Base-by-base conservation (phyloP, 345 rosid genomes). In the Citrus glauca region DNA sequence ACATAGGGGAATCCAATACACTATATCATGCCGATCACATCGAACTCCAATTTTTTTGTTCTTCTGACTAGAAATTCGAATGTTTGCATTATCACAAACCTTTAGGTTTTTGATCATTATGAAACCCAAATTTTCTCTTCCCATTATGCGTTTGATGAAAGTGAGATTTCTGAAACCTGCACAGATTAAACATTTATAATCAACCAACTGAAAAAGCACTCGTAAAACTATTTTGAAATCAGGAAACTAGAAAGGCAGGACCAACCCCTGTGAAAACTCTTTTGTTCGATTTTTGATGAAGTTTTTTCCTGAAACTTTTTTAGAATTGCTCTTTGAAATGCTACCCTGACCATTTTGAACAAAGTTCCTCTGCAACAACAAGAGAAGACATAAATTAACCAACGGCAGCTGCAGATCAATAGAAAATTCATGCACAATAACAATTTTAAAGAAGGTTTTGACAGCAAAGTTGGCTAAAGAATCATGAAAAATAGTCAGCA, bases 151-250 rank as follows among this genome's bases (percentile, higher is more conserved):
- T 71, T 69, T 81, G 86, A 79, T 82, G 88, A 74, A 77, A 80
- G 71, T 87, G 92, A 66, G 93, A 79, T 45, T 85, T 89, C 73
- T 89, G 87, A 77, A 79, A 81, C 80, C 98, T 87, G 84, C 83
- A 87, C 20, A 73, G 78, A 30, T 72, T 53, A 64, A 82, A 76
- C 42, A 55, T 56, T 69, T 65, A 80, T 59, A 38, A 69, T 79
- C 30, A 38, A 71, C 77, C 30, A 59, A 81, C 80, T 33, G 77
- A 66, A 73, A 25, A 35, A 38, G 17, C 20, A 73, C 20, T 66
- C 30, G 65, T 68, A 67, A 75, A 61, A 62, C 63, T 27, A 45
- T 17, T 9, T 30, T 16, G 50, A 40, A 38, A 27, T 75, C 25
- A 75, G 53, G 65, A 59, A 6, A 37, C 53, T 25, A 73, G 63